Percentiles rank a stretch among this genome's conserved stretches.
Evolutionary conservation across 768 basidiomycete species (phyloP).

Genomic region (Pleurotus pulmonarius): DNA sequence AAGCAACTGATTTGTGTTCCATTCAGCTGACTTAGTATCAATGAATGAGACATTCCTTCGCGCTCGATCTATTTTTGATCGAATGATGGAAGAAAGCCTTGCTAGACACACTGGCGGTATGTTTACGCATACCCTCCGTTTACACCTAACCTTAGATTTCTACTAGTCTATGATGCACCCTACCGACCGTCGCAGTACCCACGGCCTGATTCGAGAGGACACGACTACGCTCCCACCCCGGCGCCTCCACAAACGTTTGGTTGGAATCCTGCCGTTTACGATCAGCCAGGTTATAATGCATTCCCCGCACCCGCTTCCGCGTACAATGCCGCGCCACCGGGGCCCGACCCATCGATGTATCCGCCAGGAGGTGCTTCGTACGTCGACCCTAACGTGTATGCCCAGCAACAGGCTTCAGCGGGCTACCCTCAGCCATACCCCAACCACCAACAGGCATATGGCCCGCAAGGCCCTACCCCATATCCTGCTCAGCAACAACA

Average conservation of each 20-base stretch:
- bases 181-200: constrained; percentile 19
- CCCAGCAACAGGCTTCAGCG: constrained; percentile 17
- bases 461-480: constrained; percentile 34
- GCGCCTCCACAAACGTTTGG: constrained; percentile 40
- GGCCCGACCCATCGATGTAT: not conserved
- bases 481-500: constrained; percentile 31
- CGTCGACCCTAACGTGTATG: constrained; percentile 18
- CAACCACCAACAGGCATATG: constrained; percentile 25
- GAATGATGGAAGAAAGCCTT: constrained; percentile 90
- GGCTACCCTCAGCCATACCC: constrained; percentile 30
- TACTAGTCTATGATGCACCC: constrained; percentile 49
- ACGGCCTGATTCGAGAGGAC: constrained; percentile 26
- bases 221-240: constrained; percentile 16
- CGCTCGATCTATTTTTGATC: constrained; percentile 85
- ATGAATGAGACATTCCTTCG: constrained; percentile 95
- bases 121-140: constrained; percentile 14
- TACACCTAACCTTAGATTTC: not conserved
- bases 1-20: constrained; percentile 17
- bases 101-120: constrained; percentile 67
- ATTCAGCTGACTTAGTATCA: constrained; percentile 85
- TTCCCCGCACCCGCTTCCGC: constrained; percentile 14
- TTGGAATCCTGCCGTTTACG: constrained; percentile 37
- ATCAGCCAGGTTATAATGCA: constrained; percentile 15
- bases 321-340: constrained; percentile 11
- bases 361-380: constrained; percentile 11